Percentiles rank a stretch among this genome's conserved stretches.
Evolutionary conservation across 352 stramenopile genomes (phyloP).

Genomic region (Pythium folliculosum): DNA sequence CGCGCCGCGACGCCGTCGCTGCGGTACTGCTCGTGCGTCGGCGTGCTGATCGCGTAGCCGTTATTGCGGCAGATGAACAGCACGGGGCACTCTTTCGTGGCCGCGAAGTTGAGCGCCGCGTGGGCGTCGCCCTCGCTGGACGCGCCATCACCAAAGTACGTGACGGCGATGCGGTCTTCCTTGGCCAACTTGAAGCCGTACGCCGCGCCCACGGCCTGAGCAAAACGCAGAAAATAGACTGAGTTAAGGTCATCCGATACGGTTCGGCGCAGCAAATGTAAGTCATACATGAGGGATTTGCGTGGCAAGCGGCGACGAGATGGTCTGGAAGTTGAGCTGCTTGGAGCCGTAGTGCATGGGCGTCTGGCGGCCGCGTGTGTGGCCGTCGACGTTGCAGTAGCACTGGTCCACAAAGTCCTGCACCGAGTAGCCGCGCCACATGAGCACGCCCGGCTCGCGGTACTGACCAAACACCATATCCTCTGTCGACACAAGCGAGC

Average conservation of each 20-base stretch:
- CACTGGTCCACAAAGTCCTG: slow-evolving; percentile 97
- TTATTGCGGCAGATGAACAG: slow-evolving; percentile 99
- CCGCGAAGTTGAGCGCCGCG: slow-evolving; percentile 95
- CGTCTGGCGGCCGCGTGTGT: slow-evolving; percentile 97
- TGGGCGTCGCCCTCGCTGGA: slow-evolving; percentile 98
- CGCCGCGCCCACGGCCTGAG: slow-evolving; percentile 93
- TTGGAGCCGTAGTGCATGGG: slow-evolving; percentile 97
- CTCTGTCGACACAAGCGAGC: slow-evolving; percentile 19
- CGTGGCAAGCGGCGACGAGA: slow-evolving; percentile 96
- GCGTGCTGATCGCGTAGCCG: slow-evolving; percentile 98
- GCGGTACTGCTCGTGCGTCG: slow-evolving; percentile 95
- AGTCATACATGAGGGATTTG: slow-evolving; percentile 91
- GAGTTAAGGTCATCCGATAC: not conserved
- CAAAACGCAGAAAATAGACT: not conserved
- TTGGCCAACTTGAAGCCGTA: slow-evolving; percentile 96
- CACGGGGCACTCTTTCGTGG: slow-evolving; percentile 94
- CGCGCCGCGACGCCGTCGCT: slow-evolving; percentile 96
- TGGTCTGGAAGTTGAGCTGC: slow-evolving; percentile 97
- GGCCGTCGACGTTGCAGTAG: slow-evolving; percentile 95
- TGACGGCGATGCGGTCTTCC: slow-evolving; percentile 90
- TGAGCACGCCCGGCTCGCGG: slow-evolving; percentile 95
- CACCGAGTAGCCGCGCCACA: slow-evolving; percentile 98
- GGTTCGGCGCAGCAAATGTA: not conserved
- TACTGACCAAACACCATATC: slow-evolving; percentile 99
- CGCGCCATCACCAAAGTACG: slow-evolving; percentile 97